Evolutionary conservation across 2,329 filamentous ascomycete genomes (phyloP).

Genomic region (Neofusicoccum ribis): DNA sequence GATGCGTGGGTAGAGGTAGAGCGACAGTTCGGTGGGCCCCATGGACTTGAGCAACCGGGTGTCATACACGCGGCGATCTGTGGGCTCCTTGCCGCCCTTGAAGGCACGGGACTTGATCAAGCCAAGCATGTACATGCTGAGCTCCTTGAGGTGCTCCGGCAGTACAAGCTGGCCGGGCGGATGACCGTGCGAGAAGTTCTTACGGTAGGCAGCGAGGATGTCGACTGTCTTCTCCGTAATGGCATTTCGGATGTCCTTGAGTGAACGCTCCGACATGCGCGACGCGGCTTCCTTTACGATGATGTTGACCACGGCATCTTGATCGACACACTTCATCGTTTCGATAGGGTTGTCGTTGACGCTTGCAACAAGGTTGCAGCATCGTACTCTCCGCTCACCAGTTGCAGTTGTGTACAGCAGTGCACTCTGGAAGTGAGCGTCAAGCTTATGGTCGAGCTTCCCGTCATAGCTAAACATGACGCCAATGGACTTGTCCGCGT

Average conservation of each 20-base stretch:
- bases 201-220: slow-evolving; percentile 86
- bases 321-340: slow-evolving; percentile 87
- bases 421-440: slow-evolving; percentile 96
- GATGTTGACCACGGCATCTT: slow-evolving; percentile 86
- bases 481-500: slow-evolving; percentile 89
- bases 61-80: slow-evolving; percentile 87
- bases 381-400: slow-evolving; percentile 86
- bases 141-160: slow-evolving; percentile 93
- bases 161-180: slow-evolving; percentile 91
- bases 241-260: slow-evolving; percentile 82
- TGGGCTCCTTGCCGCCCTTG: slow-evolving; percentile 87
- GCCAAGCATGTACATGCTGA: slow-evolving; percentile 92
- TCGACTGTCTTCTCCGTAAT: slow-evolving; percentile 92
- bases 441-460: slow-evolving; percentile 93
- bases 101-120: slow-evolving; percentile 89
- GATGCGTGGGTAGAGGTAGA: slow-evolving; percentile 95
- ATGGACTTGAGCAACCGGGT: slow-evolving; percentile 87
- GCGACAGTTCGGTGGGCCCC: slow-evolving; percentile 78
- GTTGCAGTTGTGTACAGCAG: slow-evolving; percentile 89
- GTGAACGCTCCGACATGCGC: slow-evolving; percentile 72
- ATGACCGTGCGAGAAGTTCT: slow-evolving; percentile 83
- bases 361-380: slow-evolving; percentile 89
- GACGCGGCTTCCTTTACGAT: slow-evolving; percentile 91
- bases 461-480: slow-evolving; percentile 95
- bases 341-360: slow-evolving; percentile 84